Base-by-base conservation (phyloP, 2,329 filamentous ascomycete species). In the Coleophoma cylindrospora region DNA sequence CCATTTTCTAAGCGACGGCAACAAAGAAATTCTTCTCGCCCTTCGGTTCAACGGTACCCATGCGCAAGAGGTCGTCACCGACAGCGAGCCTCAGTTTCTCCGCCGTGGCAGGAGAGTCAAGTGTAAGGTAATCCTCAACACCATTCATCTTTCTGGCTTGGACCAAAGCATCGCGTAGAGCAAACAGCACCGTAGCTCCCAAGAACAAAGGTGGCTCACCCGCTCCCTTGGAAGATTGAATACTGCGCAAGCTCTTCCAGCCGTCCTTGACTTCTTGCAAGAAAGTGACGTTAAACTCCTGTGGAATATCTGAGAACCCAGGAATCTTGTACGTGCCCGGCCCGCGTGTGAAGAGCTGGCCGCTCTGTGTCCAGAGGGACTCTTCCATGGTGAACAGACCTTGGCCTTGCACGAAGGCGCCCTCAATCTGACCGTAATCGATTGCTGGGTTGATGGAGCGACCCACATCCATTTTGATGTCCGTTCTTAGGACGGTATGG, bases 401-500 rank as follows among this genome's bases (percentile, higher is more conserved):
- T 62, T 89, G 77, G 6, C 87, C 87, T 65, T 91, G 87, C 32
- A 91, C 73, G 60, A 89, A 91, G 0, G 87, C 87, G 40, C 87
- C 87, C 66, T 91, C 86, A 58, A 91, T 89, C 67, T 91, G 87
- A 2, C 87, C 87, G 58, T 90, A 90, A 68, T 90, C 86, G 48
- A 90, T 87, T 33, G 83, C 76, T 0, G 86, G 86, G 64, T 80
- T 80, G 62, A 80, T 80, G 34, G 70, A 83, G 27, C 84, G 79
- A 0, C 88, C 88, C 1, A 97, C 89, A 61, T 97, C 92, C 92
- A 97, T 97, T 69, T 95, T 95, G 70, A 97, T 84, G 63, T 97
- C 92, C 2, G 90, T 88, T 19, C 91, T 83, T 4, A 88, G 70
- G 51, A 87, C 90, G 0, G 91, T 96, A 87, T 89, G 96, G 54